Evolutionary conservation across 2,329 filamentous ascomycete genomes (phyloP), one percentile per base, ranked within the genome.

Genomic region (Verticillium isaacii): DNA sequence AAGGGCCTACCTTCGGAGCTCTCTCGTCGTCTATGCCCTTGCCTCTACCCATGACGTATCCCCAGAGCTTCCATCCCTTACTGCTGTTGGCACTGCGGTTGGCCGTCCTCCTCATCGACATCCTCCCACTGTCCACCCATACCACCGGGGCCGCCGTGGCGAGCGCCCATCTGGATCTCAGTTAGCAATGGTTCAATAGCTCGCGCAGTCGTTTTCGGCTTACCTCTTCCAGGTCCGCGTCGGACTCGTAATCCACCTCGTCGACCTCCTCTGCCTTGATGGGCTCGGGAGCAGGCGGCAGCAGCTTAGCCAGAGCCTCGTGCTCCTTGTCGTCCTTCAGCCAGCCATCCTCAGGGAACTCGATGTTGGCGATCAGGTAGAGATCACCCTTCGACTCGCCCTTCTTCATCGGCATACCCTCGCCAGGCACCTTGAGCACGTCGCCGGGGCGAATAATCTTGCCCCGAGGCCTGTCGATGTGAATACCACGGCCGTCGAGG

Each of bases 391-490:
- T 92, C 5, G 79, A 72, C 45, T 99, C 95, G 65, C 89, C 91
- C 62, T 89, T 88, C 83, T 97, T 97, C 68, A 89, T 76, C 2
- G 95, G 95, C 95, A 99, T 99, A 63, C 95, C 95, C 78, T 99
- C 95, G 32, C 92, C 93, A 2, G 83, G 76, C 1, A 99, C 81
- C 80, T 93, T 97, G 68, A 99, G 82, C 8, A 94, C 85, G 72
- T 99, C 91, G 32, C 88, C 89, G 0, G 95, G 93, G 32, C 88
- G 86, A 39, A 99, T 78, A 59, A 98, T 83, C 74, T 93, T 90
- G 68, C 94, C 94, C 70, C 90, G 86, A 17, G 91, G 86, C 67
- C 95, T 89, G 60, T 88, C 84, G 56, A 99, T 82, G 62, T 89
- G 85, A 63, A 99, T 94, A 34, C 95, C 95, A 62, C 95, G 87